Percentiles rank a stretch among this genome's conserved stretches.
phyloP scores from a whole-genome alignment of 2,329 filamentous ascomycete genomes.

The Purpureocillium lavendulum region DNA sequence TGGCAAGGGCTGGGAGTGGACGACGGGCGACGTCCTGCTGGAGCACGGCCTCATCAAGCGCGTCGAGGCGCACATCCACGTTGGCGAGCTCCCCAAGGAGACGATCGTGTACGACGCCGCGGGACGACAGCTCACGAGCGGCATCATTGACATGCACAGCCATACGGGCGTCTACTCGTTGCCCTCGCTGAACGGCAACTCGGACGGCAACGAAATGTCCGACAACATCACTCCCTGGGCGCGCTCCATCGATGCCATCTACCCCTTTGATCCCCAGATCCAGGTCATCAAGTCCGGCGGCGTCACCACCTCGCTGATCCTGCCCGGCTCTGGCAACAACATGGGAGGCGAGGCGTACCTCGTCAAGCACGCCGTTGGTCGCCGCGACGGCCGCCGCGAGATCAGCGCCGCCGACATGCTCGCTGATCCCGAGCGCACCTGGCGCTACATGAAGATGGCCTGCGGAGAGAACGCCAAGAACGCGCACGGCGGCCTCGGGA shows the following conservation, averaged over 20 bases:
- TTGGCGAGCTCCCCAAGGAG: constrained; percentile 33
- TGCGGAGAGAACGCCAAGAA: constrained; percentile 64
- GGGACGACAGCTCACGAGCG: constrained; percentile 54
- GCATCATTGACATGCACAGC: constrained; percentile 66
- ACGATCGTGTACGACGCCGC: constrained; percentile 46
- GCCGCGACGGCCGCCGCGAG: constrained; percentile 50
- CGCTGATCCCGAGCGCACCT: constrained; percentile 55
- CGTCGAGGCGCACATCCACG: constrained; percentile 36
- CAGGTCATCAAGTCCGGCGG: constrained; percentile 64
- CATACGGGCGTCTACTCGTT: constrained; percentile 54
- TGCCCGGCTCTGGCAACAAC: constrained; percentile 65
- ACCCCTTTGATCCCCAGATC: constrained; percentile 56
- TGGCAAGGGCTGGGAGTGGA: constrained; percentile 54
- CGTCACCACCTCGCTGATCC: constrained; percentile 59
- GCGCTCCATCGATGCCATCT: constrained; percentile 56
- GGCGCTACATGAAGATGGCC: constrained; percentile 71
- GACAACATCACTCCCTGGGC: constrained; percentile 60
- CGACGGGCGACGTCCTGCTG: constrained; percentile 49
- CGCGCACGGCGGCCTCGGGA: constrained; percentile 47
- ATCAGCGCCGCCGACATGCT: constrained; percentile 56
- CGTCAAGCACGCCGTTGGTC: constrained; percentile 59
- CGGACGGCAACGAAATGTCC: constrained; percentile 57
- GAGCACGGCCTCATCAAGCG: constrained; percentile 52
- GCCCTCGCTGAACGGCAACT: constrained; percentile 43
- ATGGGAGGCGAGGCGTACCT: constrained; percentile 64